phyloP scores from a whole-genome alignment of 192 early-diverging fungal genomes.

The Coemansia sp. region DNA sequence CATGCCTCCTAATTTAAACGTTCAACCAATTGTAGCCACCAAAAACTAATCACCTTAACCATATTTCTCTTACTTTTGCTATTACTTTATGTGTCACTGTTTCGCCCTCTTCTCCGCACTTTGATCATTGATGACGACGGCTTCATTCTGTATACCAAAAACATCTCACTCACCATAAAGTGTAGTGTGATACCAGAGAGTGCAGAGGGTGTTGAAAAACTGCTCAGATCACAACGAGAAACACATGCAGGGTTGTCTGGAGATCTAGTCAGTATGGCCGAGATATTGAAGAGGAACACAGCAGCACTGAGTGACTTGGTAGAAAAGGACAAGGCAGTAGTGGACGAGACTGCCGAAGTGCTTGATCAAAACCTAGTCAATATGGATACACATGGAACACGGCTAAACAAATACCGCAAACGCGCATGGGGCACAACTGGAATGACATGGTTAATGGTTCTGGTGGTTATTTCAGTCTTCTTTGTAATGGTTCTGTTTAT shows the following conservation, averaged over 20 bases:
- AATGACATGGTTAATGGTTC: conserved; percentile 42
- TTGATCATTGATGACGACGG: too few relatives aligned
- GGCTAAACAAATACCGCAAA: conserved; percentile 46
- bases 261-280: conserved; percentile 43
- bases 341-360: conserved; percentile 28
- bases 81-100: too few relatives aligned
- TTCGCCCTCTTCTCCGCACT: too few relatives aligned
- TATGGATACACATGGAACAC: conserved; percentile 29
- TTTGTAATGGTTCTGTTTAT: conserved; percentile 50
- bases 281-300: conserved; percentile 43
- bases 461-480: conserved; percentile 41
- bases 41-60: background rate
- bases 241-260: conserved; percentile 45
- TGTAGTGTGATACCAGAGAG: conserved; percentile 35
- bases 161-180: background rate
- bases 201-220: conserved; percentile 34
- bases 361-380: conserved; percentile 30
- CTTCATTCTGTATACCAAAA: background rate
- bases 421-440: conserved; percentile 51
- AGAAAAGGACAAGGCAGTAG: conserved; percentile 38
- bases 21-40: background rate
- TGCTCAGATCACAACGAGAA: conserved; percentile 40
- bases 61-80: too few relatives aligned
- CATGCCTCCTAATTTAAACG: too few relatives aligned
- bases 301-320: conserved; percentile 41